Percentiles rank a stretch among this genome's conserved stretches.
These are phyloP conservation scores for Eucalyptus curtisii DNA, from an alignment of 345 rosid species.

Conservation along the genomic window DNA sequence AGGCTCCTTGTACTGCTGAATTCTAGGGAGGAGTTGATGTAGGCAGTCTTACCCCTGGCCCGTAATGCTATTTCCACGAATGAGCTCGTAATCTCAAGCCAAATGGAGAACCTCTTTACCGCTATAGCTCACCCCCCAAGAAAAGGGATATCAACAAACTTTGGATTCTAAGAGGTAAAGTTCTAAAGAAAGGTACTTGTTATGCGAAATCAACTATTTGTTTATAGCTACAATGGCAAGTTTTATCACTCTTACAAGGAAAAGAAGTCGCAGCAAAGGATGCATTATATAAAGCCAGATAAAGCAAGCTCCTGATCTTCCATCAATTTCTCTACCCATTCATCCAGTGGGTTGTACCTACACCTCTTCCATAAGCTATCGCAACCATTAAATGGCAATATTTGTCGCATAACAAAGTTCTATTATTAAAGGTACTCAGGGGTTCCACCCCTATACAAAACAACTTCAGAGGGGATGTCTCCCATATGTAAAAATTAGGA, in stretches of 20 bases:
- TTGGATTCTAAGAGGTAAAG: background rate
- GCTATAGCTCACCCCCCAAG: background rate
- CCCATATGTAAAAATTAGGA: background rate
- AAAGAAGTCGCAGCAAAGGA: background rate
- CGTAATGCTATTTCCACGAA: background rate
- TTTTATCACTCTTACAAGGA: background rate
- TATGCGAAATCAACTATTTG: background rate
- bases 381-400: background rate
- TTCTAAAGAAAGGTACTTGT: background rate
- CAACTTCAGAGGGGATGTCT: background rate
- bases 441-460: background rate
- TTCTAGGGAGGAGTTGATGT: background rate
- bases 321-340: background rate
- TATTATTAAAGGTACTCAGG: background rate
- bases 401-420: background rate
- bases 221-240: background rate
- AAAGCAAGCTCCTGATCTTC: background rate
- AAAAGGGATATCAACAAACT: background rate
- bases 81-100: background rate
- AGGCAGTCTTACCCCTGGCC: background rate
- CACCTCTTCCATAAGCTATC: background rate
- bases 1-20: background rate
- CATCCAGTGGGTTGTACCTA: background rate
- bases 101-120: background rate
- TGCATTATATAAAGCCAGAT: background rate